Base-by-base conservation (phyloP, 164 flowering plant genomes). In the Magnolia sinica region DNA sequence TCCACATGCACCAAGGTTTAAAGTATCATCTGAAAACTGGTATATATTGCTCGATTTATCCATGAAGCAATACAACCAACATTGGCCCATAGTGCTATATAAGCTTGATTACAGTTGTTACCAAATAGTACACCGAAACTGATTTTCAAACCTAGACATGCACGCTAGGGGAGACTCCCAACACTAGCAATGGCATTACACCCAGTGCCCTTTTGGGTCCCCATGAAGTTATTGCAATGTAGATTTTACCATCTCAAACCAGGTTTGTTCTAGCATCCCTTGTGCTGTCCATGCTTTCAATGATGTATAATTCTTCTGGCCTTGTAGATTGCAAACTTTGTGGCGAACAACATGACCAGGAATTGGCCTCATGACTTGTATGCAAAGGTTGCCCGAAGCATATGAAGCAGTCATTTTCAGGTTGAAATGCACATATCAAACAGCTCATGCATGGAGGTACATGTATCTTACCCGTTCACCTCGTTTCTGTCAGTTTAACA, bases 331-430 rank as follows among this genome's bases (percentile, higher is more conserved):
- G 94, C 90, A 14, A 90, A 84, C 72, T 91, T 95, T 70, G 90
- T 95, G 61, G 97, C 97, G 3, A 91, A 87, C 85, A 91, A 93
- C 84, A 74, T 86, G 83, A 81, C 84, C 51, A 82, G 85, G 81
- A 95, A 91, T 72, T 95, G 98, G 96, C 98, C 98, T 14, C 94
- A 86, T 29, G 97, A 95, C 81, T 82, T 95, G 76, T 95, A 91
- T 71, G 93, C 93, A 50, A 92, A 86, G 84, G 94, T 95, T 79
- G 95, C 95, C 4, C 86, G 87, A 82, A 91, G 86, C 82, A 73
- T 93, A 71, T 93, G 86, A 91, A 78, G 24, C 22, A 14, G 58
- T 27, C 24, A n/a, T 55, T 51, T 70, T 19, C 11, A 9, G 37
- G 64, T 37, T 49, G 64, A 71, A 67, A 37, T 65, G 22, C 24